A percentile compares a stretch with the other conserved stretches of the same genome.
Evolutionary conservation across 2,329 filamentous ascomycete species (phyloP).

Genomic region (Falciphora oryzae): DNA sequence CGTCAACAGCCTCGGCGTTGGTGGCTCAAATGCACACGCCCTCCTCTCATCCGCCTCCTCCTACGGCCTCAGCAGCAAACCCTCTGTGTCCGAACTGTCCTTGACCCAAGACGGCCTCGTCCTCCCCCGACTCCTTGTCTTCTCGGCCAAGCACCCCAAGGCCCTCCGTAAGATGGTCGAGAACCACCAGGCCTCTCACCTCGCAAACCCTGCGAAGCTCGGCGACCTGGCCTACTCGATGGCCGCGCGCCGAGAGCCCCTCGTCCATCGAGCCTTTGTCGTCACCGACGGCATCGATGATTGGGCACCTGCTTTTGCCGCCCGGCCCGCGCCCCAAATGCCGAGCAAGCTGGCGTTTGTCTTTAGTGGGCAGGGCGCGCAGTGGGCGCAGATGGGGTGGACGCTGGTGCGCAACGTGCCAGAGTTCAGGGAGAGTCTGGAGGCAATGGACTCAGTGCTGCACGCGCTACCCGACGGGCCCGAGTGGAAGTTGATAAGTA

Average conservation of each 20-base stretch:
- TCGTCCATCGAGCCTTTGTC: constrained; percentile 16
- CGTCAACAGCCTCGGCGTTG: constrained; percentile 31
- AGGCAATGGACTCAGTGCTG: too few species aligned
- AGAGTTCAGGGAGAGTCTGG: too few species aligned
- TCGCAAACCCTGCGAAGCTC: constrained; percentile 11
- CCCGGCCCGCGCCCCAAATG: background rate
- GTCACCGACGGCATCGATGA: constrained; percentile 8
- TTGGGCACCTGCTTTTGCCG: background rate
- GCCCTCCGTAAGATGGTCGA: background rate
- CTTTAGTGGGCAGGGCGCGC: constrained; percentile 17
- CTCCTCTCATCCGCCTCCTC: constrained; percentile 6
- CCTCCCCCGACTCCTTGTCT: constrained; percentile 8
- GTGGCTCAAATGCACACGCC: constrained; percentile 30
- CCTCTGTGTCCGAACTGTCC: too few species aligned
- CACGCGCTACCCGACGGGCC: too few species aligned
- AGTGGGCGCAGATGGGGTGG: constrained; percentile 16
- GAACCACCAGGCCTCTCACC: constrained; percentile 3
- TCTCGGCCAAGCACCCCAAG: constrained; percentile 12
- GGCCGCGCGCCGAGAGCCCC: constrained; percentile 14
- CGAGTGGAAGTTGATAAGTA: too few species aligned
- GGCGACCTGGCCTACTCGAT: constrained; percentile 17
- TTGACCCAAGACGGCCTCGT: background rate
- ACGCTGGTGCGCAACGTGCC: too few species aligned
- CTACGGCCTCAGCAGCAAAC: background rate
- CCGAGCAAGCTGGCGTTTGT: constrained; percentile 13